phyloP scores from a whole-genome alignment of 2,329 filamentous ascomycete genomes.

The Dothiorella sarmentorum region DNA sequence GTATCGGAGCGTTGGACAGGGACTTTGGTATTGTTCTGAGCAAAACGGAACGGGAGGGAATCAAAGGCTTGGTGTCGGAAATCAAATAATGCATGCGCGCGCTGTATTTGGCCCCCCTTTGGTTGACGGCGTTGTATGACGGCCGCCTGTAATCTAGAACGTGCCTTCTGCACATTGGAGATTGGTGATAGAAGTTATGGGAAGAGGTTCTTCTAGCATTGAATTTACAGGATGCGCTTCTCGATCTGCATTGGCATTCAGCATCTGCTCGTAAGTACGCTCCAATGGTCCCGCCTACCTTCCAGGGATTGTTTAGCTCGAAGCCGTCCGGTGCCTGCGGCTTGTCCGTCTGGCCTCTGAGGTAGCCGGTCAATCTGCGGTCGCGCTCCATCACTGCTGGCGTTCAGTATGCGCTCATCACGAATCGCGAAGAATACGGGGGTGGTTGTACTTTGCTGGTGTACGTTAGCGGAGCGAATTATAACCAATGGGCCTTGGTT shows the following conservation, averaged over 20 bases:
- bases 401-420: slow-evolving; percentile 26
- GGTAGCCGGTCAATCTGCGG: slow-evolving; percentile 57
- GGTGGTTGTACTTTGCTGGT: slow-evolving; percentile 52
- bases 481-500: background rate
- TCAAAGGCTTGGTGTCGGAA: slow-evolving; percentile 34
- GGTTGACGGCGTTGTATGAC: background rate
- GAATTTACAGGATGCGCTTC: slow-evolving; percentile 34
- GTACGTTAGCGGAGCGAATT: slow-evolving; percentile 38
- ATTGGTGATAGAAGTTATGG: background rate
- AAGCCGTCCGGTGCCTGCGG: slow-evolving; percentile 58
- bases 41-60: slow-evolving; percentile 37
- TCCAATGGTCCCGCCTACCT: slow-evolving; percentile 29
- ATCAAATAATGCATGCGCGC: slow-evolving; percentile 21
- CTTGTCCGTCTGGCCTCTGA: slow-evolving; percentile 60
- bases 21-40: slow-evolving; percentile 44
- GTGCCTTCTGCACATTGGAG: background rate
- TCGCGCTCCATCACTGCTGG: slow-evolving; percentile 64
- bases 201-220: background rate
- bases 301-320: slow-evolving; percentile 66
- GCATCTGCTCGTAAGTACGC: slow-evolving; percentile 6
- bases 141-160: background rate
- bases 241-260: slow-evolving; percentile 36
- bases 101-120: background rate
- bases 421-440: slow-evolving; percentile 4
- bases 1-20: slow-evolving; percentile 43